Evolutionary conservation across 2,329 filamentous ascomycete genomes (phyloP), one percentile per base, ranked within the genome.

Genomic region (Ophiocordyceps unilateralis): DNA sequence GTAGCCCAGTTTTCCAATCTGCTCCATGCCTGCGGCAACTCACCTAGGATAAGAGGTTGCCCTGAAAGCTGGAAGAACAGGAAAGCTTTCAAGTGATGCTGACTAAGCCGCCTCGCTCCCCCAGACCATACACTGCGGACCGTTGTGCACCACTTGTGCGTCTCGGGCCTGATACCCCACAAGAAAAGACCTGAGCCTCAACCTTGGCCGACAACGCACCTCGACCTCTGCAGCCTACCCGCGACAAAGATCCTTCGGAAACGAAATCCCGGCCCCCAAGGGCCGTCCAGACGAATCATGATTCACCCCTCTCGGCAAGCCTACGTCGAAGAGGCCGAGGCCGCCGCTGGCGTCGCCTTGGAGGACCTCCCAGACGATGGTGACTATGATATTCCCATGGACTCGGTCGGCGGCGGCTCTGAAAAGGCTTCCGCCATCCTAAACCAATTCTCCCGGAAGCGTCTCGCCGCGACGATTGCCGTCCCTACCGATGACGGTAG

Each of bases 401-500:
- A 67, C 3, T 64, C 68, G 3, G 70, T 74, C 19, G 83, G 83
- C 40, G 78, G 81, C 39, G 75, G 81, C 8, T 75, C 83, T 5
- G 83, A 91, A 57, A 86, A 85, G 58, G 86, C 86, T 3, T 88
- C 85, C 3, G 85, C 84, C 14, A 79, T 95, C 43, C 68, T 93
- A 19, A 81, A 76, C 28, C 88, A 96, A 58, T 91, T 98, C 61
- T 83, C 87, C 54, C 83, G 89, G 47, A 95, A 94, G 63, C 78
- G 87, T 55, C 76, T 86, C 55, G 88, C 87, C 11, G 87, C 87
- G 17, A 82, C 83, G 11, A 84, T 96, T 52, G 81, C 83, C 12
- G 91, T 98, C 4, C 91, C 89, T 1, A 98, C 93, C 43, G 88
- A 95, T 58, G 91, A 98, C 67, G 79, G 74, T 47, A 78, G 83